These are phyloP conservation scores for Fusarium sp. DNA, from an alignment of 2,329 filamentous ascomycete genomes.

Conservation along the genomic window DNA sequence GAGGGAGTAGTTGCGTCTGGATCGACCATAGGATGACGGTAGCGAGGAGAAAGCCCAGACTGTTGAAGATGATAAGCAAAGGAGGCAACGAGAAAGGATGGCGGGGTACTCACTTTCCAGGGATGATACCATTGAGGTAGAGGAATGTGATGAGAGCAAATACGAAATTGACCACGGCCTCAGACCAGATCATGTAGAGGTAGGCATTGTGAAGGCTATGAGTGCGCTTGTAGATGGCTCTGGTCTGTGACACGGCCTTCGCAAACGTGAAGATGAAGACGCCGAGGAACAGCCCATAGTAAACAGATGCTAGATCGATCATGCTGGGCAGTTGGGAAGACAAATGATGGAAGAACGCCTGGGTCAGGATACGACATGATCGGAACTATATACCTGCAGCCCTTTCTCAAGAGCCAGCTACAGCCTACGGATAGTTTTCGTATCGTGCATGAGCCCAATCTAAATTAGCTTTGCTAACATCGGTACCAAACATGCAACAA, in stretches of 20 bases:
- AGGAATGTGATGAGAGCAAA: slow-evolving; percentile 42
- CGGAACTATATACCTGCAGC: background rate
- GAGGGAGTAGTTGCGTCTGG: slow-evolving; percentile 53
- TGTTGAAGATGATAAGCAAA: background rate
- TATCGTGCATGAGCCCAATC: background rate
- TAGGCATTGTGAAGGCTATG: slow-evolving; percentile 35
- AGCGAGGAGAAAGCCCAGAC: slow-evolving; percentile 12
- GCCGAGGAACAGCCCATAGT: slow-evolving; percentile 41
- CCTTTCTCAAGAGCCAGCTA: background rate
- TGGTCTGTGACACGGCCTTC: slow-evolving; percentile 36
- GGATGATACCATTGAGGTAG: slow-evolving; percentile 35
- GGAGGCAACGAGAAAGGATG: fast-evolving
- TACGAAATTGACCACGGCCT: slow-evolving; percentile 38
- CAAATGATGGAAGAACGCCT: background rate
- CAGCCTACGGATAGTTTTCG: too few species aligned
- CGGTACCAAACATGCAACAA: background rate
- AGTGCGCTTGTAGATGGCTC: slow-evolving; percentile 29
- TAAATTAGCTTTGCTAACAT: background rate
- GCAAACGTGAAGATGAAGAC: slow-evolving; percentile 40
- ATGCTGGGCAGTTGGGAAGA: background rate
- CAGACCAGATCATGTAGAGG: slow-evolving; percentile 43
- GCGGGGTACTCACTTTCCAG: background rate
- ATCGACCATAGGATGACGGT: slow-evolving; percentile 29
- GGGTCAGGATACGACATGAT: background rate
- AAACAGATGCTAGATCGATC: slow-evolving; percentile 37